Evolutionary conservation across 2,329 filamentous ascomycete species (phyloP).

Genomic region (Metarhizium rileyi): DNA sequence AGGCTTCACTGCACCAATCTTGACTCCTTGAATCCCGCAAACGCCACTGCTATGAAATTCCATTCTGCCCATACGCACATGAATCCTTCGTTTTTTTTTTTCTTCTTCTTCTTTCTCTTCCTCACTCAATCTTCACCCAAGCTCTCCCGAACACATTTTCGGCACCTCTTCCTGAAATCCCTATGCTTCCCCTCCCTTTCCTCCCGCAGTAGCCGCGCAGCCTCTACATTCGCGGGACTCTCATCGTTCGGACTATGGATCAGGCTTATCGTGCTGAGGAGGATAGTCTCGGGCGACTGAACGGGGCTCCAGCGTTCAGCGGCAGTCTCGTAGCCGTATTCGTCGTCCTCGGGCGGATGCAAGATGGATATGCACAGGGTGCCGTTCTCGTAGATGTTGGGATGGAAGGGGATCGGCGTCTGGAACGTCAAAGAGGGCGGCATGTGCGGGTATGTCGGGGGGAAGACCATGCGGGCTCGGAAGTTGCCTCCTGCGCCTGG

Average conservation of each 20-base stretch:
- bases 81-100: too few relatives aligned
- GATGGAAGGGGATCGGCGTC: slow-evolving; percentile 77
- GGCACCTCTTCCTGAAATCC: slow-evolving; percentile 71
- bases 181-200: slow-evolving; percentile 50
- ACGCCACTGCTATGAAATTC: background rate
- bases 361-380: slow-evolving; percentile 95
- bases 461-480: slow-evolving; percentile 75
- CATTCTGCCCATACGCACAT: background rate
- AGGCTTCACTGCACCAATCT: background rate
- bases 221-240: slow-evolving; percentile 90
- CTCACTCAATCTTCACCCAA: slow-evolving; percentile 54
- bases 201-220: slow-evolving; percentile 77
- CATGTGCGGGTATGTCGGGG: slow-evolving; percentile 72
- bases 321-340: slow-evolving; percentile 85
- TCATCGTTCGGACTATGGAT: slow-evolving; percentile 90
- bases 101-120: background rate
- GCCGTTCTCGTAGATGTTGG: slow-evolving; percentile 83
- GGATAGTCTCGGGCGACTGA: slow-evolving; percentile 88
- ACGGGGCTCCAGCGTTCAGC: slow-evolving; percentile 91
- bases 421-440: slow-evolving; percentile 87
- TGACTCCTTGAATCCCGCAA: background rate
- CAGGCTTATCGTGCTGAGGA: slow-evolving; percentile 86
- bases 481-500: slow-evolving; percentile 70
- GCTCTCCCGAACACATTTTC: slow-evolving; percentile 73
- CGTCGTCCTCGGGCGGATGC: slow-evolving; percentile 88